Conservation (phyloP, 2,329 filamentous ascomycete genomes). For the Cercospora sp. region DNA sequence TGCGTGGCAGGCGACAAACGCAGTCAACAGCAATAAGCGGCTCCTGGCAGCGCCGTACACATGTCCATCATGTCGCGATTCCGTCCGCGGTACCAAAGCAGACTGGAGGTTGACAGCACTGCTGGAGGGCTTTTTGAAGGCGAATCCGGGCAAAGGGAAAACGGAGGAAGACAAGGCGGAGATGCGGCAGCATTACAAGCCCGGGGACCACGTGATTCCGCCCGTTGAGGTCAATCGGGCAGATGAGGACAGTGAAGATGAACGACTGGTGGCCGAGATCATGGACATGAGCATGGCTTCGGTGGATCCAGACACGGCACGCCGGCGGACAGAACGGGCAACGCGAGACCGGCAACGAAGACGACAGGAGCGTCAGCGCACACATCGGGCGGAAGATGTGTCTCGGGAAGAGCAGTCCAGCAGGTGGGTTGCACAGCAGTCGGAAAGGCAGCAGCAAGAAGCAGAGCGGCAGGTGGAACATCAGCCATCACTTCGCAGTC, state of each 20-base stretch:
- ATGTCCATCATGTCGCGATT: conserved; percentile 87
- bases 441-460: conserved; percentile 26
- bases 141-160: conserved; percentile 74
- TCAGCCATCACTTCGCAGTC: conserved; percentile 81
- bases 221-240: conserved; percentile 60
- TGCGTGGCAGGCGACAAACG: conserved; percentile 68
- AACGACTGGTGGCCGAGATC: conserved; percentile 69
- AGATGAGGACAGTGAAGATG: conserved; percentile 56
- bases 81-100: conserved; percentile 81
- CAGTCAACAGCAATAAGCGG: conserved; percentile 42
- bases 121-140: conserved; percentile 80
- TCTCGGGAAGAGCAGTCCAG: conserved; percentile 17
- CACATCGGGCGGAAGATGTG: conserved; percentile 16
- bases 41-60: conserved; percentile 64
- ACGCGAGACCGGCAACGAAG: conserved; percentile 21
- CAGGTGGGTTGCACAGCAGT: conserved; percentile 21
- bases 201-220: conserved; percentile 78
- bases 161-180: conserved; percentile 72
- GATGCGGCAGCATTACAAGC: conserved; percentile 73
- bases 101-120: conserved; percentile 90
- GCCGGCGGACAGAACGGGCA: conserved; percentile 29
- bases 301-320: conserved; percentile 45
- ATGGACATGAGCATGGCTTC: conserved; percentile 73
- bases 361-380: conserved; percentile 21
- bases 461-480: conserved; percentile 64